Evolutionary conservation across 345 rosid genomes (phyloP), one percentile per base, ranked within the genome.

Genomic region (Draba incana): DNA sequence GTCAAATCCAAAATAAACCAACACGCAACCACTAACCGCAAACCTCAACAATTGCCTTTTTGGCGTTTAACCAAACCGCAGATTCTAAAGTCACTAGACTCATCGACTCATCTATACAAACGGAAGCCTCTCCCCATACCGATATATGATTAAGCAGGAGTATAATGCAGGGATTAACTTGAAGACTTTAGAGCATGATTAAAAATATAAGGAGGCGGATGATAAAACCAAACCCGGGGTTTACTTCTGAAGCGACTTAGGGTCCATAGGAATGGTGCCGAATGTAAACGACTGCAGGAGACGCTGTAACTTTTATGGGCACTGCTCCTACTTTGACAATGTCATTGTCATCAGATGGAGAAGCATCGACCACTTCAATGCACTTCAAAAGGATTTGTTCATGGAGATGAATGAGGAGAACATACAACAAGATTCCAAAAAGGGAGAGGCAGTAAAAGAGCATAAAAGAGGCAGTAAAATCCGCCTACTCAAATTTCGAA

Each of bases 271-370:
- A 73, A 92, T 82, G 4, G 84, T 80, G 43, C 95, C 98, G 24
- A 89, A 80, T 0, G 79, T 86, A 60, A 85, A n/a, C 58, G 41
- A 66, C n/a, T 41, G 76, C 57, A 63, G 78, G 39, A 68, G 72
- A 79, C 10, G 88, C 86, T 1, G 81, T 83, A 7, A 92, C 90
- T 69, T 92, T 87, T 42, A 92, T 75, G 6, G 92, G 86, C 81
- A 86, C 62, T 37, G 92, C 84, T 61, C 97, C 94, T 6, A 85
- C 84, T 2, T 85, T 90, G 51, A 87, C 81, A 33, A 78, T 72
- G 47, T 66, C 82, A 42, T 12, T 71, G 35, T 27, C 59, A 25
- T 62, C 79, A 56, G 74, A 42, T 27, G 37, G 2, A 57, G 59
- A 60, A 67, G 77, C 24, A 39, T 61, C 41, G 3, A 31, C 51